Base-by-base conservation (phyloP, 805 yeast genomes). In the Komagataella ulmi region DNA sequence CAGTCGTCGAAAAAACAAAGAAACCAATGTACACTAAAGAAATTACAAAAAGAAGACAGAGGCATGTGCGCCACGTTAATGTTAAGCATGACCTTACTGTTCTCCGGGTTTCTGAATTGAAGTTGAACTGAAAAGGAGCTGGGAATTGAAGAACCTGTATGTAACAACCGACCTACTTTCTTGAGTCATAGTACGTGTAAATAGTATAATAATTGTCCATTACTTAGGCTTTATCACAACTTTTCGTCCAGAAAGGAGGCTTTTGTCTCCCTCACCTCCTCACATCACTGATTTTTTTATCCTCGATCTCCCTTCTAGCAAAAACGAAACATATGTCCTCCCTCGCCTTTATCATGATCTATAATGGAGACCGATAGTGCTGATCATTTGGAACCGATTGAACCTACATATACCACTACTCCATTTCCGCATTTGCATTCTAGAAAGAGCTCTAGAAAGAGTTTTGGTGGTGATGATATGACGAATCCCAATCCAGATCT, bases 1-100 rank as follows among this genome's bases (percentile, higher is more conserved):
- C 79, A n/a, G 87, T 90, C 46, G 65, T 84, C n/a, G 97, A 89
- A 62, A 85, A 86, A 70, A 85, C 96, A 2, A 80, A 85, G 58
- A 83, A 85, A 56, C 88, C 88, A 53, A 80, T 83, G 72, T 79
- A 82, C 58, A 73, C 81, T 36, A 80, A 79, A 61, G 87, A 83
- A 62, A 79, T 79, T 54, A 84, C 95, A 24, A 85, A 88, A 64
- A 77, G 91, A 68, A 81, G 96, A 71, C 73, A 83, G 57, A 83
- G 89, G 75, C 83, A 84, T 72, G 72, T 78, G 55, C 75, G 85
- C 65, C 77, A 87, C 70, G 73, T 82, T 6, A 70, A 72, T 24
- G 76, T 77, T 48, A 82, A 89, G 67, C 88, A 84, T 53, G 81
- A 76, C 59, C 76, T 85, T 60, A 90, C 97, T 5, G 80, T 86